phyloP scores from a whole-genome alignment of 108 stramenopile species.

The Cyclotella atomus region DNA sequence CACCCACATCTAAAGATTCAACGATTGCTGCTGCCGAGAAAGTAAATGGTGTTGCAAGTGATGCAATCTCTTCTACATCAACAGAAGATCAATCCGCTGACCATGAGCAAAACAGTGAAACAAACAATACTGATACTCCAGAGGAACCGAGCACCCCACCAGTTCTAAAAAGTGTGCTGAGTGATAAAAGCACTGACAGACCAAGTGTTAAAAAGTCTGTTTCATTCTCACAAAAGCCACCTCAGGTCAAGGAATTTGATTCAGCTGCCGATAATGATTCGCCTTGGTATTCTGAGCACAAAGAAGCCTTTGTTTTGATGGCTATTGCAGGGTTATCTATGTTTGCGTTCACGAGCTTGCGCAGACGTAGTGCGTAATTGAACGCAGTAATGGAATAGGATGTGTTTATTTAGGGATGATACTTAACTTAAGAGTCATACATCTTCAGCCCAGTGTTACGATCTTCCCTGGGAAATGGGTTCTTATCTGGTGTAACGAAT shows the following conservation, averaged over 20 bases:
- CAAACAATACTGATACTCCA: neutral
- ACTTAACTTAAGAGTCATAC: constrained; percentile 79
- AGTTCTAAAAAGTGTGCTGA: neutral
- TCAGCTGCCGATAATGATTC: constrained; percentile 24
- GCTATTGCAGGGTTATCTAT: constrained; percentile 43
- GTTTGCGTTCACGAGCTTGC: constrained; percentile 2
- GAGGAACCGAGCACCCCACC: constrained; percentile 3
- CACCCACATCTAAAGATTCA: constrained; percentile 15
- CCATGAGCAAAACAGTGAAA: too few species aligned
- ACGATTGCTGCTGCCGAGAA: neutral
- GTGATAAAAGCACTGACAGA: constrained; percentile 1
- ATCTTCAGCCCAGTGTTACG: constrained; percentile 65
- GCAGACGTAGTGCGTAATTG: neutral
- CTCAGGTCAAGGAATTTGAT: constrained; percentile 43
- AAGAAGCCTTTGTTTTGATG: constrained; percentile 52
- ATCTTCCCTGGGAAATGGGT: constrained; percentile 64
- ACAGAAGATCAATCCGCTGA: too few species aligned
- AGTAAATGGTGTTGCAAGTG: too few species aligned
- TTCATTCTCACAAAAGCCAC: constrained; percentile 36
- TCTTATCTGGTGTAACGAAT: constrained; percentile 46
- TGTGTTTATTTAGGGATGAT: too few species aligned
- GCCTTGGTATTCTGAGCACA: constrained; percentile 56
- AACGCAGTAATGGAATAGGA: too few species aligned
- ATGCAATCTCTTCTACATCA: too few species aligned
- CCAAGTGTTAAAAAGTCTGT: constrained; percentile 23